Evolutionary conservation across 2,329 filamentous ascomycete species (phyloP).

Genomic region (Hymenoscyphus scutula): DNA sequence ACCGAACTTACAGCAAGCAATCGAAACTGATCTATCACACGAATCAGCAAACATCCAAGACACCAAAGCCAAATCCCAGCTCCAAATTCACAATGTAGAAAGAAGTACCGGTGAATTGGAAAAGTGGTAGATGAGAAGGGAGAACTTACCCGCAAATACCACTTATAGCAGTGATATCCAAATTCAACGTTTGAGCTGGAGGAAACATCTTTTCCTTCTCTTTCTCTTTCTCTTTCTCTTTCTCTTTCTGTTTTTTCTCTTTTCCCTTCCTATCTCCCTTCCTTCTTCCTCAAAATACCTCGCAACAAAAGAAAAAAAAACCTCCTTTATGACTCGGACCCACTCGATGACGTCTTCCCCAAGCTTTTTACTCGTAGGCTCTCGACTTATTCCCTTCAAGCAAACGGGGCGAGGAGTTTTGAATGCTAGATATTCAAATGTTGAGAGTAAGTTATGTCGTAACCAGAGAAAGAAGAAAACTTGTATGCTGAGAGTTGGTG

Average conservation of each 20-base stretch:
- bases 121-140: not conserved
- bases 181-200: constrained; percentile 55
- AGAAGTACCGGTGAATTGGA: no score
- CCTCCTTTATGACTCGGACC: not conserved
- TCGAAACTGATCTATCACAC: constrained; percentile 74
- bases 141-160: constrained; percentile 76
- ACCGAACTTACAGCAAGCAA: constrained; percentile 60
- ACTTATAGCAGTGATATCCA: constrained; percentile 87
- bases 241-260: no score
- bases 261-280: not conserved
- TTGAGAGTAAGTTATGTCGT: no score
- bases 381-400: no score
- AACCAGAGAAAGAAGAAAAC: no score
- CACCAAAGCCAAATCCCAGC: not conserved
- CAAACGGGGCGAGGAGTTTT: no score
- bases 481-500: no score
- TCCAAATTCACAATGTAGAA: not conserved
- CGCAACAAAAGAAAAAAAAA: not conserved
- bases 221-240: not conserved
- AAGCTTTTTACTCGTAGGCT: no score
- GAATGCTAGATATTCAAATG: no score
- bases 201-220: constrained; percentile 39
- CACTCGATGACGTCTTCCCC: not conserved
- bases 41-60: constrained; percentile 15
- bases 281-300: not conserved